These are phyloP conservation scores for Aureobasidium melanogenum DNA, from an alignment of 2,329 filamentous ascomycete species.

Conservation along the genomic window DNA sequence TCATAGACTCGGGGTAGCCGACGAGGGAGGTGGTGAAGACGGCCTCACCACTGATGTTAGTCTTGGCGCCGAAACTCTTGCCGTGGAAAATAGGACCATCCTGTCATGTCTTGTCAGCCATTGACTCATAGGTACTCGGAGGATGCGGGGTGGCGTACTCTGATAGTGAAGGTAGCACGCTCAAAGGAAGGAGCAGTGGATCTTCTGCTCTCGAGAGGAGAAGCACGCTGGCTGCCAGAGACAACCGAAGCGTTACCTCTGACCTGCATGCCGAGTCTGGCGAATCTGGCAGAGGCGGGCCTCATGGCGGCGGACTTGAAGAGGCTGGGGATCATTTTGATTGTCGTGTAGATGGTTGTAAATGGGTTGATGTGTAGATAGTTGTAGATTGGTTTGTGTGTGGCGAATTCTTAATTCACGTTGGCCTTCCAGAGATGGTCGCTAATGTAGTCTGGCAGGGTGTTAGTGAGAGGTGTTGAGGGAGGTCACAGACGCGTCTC, in stretches of 20 bases:
- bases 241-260: constrained; percentile 53
- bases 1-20: constrained; percentile 86
- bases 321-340: constrained; percentile 47
- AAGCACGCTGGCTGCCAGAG: constrained; percentile 60
- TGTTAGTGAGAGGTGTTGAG: constrained; percentile 13
- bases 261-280: constrained; percentile 38
- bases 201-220: constrained; percentile 49
- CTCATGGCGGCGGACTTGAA: constrained; percentile 38
- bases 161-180: constrained; percentile 89
- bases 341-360: constrained; percentile 18
- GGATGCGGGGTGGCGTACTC: constrained; percentile 46
- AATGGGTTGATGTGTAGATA: constrained; percentile 16
- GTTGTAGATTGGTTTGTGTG: constrained; percentile 14
- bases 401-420: constrained; percentile 43
- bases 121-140: background rate
- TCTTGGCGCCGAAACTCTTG: constrained; percentile 91
- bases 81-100: constrained; percentile 94
- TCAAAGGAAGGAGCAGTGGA: constrained; percentile 63
- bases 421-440: constrained; percentile 63
- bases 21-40: constrained; percentile 98
- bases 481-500: background rate
- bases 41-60: constrained; percentile 94
- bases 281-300: constrained; percentile 35
- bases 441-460: constrained; percentile 53
- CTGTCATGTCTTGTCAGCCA: constrained; percentile 36